Base-by-base conservation (phyloP, 2,329 filamentous ascomycete genomes). In the Microcera coccophila region DNA sequence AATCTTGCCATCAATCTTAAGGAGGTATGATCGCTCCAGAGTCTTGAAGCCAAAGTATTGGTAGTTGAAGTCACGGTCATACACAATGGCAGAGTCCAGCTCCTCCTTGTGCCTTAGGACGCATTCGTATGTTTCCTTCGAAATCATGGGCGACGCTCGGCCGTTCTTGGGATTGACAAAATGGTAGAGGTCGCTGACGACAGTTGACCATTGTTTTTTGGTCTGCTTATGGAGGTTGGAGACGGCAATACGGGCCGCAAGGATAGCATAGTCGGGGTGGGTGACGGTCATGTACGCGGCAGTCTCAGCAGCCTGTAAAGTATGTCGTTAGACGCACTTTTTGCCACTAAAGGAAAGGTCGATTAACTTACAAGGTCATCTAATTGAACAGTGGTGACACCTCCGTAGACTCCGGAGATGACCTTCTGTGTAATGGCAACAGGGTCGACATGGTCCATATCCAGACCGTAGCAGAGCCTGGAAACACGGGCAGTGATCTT, bases 1-100 rank as follows among this genome's bases (percentile, higher is more conserved):
- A 63, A 97, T 89, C 73, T 96, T 95, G 66, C 90, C 90, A 60
- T 96, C 81, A 54, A 97, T 86, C 65, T 94, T 90, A 56, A 98
- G 84, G 39, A 98, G 84, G 64, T 98, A 98, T 62, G 93, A 98
- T 48, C 93, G 85, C 76, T 98, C 93, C 29, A 98, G 76, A 7
- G 93, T 98, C 81, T 98, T 98, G 83, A 98, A 98, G 53, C 93
- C 93, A 62, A 98, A 98, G 75, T 95, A 98, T 75, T 98, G 93
- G 76, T 98, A 98, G 80, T 97, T 96, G 80, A 98, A 98, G 67
- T 98, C 93, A 58, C 93, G 87, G 73, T 98, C 93, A 62, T 97
- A 98, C 60, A 98, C 91, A 66, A 98, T 97, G 61, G 93, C 93
- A 33, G 91, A 97, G 76, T 98, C 95, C 44, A 98, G 80, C 72